These are phyloP conservation scores for Trametes maxima DNA, from an alignment of 768 basidiomycete genomes.

Conservation along the genomic window DNA sequence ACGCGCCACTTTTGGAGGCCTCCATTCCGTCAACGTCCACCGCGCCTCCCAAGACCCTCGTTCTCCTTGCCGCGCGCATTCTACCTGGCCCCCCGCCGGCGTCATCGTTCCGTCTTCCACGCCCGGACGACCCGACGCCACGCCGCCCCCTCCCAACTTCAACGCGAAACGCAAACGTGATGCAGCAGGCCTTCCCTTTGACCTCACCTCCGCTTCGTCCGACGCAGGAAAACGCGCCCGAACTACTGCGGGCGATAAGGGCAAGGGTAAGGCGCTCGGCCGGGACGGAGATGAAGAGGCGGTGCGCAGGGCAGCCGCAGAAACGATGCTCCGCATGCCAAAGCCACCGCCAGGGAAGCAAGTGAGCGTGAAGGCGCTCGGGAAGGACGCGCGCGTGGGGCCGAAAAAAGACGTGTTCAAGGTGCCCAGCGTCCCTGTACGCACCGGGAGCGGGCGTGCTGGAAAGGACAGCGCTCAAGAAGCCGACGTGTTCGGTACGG, in stretches of 20 bases:
- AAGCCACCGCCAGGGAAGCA: conserved; percentile 23
- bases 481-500: conserved; percentile 20
- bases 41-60: conserved; percentile 35
- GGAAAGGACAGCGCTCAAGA: conserved; percentile 11
- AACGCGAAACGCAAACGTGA: conserved; percentile 29
- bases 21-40: conserved; percentile 29
- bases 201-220: conserved; percentile 4
- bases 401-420: conserved; percentile 28
- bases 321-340: conserved; percentile 44
- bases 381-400: conserved; percentile 17
- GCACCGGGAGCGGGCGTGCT: conserved; percentile 9
- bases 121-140: conserved; percentile 81
- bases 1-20: conserved; percentile 1
- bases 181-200: conserved; percentile 18
- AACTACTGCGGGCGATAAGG: conserved; percentile 13
- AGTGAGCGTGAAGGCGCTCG: conserved; percentile 15
- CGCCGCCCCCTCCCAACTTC: conserved; percentile 57
- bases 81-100: conserved; percentile 42
- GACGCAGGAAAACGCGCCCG: conserved; percentile 28
- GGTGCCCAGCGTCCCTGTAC: conserved; percentile 25
- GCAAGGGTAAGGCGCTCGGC: conserved; percentile 24
- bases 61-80: conserved; percentile 61
- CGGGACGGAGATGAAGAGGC: conserved; percentile 28
- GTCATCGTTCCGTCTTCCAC: conserved; percentile 45
- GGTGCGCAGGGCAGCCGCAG: conserved; percentile 35